Evolutionary conservation across 2,329 filamentous ascomycete species (phyloP).

Genomic region (Curvularia hawaiiensis): DNA sequence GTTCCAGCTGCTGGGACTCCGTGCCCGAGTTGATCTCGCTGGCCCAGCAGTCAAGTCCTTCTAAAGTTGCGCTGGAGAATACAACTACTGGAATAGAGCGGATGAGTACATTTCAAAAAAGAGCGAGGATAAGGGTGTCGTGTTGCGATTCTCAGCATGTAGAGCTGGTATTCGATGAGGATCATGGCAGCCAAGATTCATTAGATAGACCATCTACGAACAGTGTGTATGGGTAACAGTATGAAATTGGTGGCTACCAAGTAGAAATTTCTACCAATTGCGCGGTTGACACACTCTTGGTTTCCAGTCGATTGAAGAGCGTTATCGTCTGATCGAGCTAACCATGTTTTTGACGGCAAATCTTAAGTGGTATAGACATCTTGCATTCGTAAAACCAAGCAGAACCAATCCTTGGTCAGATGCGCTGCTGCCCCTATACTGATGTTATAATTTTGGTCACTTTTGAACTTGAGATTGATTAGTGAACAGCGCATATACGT

Average conservation of each 20-base stretch:
- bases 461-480: neutral
- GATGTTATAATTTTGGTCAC: neutral
- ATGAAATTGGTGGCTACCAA: neutral
- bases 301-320: no score
- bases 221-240: neutral
- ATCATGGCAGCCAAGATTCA: neutral
- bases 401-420: neutral
- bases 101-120: neutral
- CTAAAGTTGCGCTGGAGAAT: neutral
- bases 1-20: neutral
- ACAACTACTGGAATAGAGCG: neutral
- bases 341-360: no score
- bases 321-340: no score
- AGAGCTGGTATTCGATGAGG: neutral
- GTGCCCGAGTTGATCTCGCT: neutral
- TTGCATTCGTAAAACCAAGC: neutral
- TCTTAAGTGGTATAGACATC: no score
- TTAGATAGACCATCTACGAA: neutral
- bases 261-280: neutral
- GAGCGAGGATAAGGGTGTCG: neutral
- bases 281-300: no score
- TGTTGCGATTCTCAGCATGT: neutral
- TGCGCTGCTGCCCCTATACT: neutral
- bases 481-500: neutral
- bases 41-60: neutral